phyloP scores from a whole-genome alignment of 2,329 filamentous ascomycete genomes.

The Drechmeria coniospora region DNA sequence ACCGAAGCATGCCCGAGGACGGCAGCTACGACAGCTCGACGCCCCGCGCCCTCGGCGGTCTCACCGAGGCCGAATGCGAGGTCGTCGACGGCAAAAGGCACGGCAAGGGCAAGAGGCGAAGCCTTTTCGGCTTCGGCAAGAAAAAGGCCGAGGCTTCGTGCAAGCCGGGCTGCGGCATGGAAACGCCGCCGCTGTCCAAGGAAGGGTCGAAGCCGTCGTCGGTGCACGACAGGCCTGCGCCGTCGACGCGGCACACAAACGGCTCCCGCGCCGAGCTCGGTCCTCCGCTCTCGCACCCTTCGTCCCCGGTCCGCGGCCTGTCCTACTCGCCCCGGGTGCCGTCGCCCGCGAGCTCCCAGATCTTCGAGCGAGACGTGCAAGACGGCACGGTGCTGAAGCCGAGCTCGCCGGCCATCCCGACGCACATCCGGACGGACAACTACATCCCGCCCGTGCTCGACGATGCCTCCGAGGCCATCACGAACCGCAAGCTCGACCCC shows the following conservation, averaged over 20 bases:
- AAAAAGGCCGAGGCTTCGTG: conserved; percentile 34
- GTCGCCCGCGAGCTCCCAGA: conserved; percentile 64
- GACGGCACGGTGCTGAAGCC: conserved; percentile 54
- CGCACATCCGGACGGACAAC: conserved; percentile 88
- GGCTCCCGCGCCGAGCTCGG: conserved; percentile 22
- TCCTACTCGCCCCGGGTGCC: conserved; percentile 59
- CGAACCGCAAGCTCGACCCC: conserved; percentile 68
- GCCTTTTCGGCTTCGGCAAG: conserved; percentile 46
- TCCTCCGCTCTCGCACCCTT: conserved; percentile 30
- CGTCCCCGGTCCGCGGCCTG: conserved; percentile 51
- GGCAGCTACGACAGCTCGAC: conserved; percentile 15
- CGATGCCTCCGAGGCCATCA: conserved; percentile 83
- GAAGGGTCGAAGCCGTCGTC: conserved; percentile 21
- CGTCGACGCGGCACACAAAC: conserved; percentile 14
- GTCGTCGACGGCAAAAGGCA: conserved; percentile 11
- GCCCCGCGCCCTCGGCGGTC: conserved; percentile 14
- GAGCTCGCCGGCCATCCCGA: conserved; percentile 72
- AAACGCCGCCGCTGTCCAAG: conserved; percentile 18
- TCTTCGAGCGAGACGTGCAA: conserved; percentile 92
- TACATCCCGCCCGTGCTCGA: conserved; percentile 84
- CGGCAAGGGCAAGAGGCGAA: conserved; percentile 34
- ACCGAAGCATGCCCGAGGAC: conserved; percentile 11
- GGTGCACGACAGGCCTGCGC: conserved; percentile 23
- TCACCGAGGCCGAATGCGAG: conserved; percentile 11
- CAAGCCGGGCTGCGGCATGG: conserved; percentile 18